Conservation (phyloP, 306 rosid genomes). For the Cyclanthera cordifolia region DNA sequence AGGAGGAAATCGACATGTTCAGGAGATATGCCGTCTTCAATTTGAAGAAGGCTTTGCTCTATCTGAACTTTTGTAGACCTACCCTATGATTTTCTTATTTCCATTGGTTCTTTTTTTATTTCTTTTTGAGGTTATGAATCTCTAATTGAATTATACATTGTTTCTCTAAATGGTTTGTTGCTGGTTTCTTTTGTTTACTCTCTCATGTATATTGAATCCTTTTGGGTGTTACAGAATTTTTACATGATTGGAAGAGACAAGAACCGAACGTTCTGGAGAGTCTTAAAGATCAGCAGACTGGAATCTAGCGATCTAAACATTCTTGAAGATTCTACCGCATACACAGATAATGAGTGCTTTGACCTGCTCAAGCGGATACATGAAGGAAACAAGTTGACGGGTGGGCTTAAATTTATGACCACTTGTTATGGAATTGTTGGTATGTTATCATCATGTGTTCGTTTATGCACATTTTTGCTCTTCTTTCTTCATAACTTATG, state of each 20-base stretch:
- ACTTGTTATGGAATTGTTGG: conserved; percentile 89
- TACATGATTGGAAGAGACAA: conserved; percentile 94
- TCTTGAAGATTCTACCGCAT: conserved; percentile 52
- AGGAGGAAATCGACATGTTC: neutral
- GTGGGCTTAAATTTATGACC: conserved; percentile 88
- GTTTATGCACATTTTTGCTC: conserved; percentile 6
- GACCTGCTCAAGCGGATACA: conserved; percentile 78
- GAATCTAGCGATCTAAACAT: conserved; percentile 61
- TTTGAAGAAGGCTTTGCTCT: neutral
- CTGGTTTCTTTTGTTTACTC: no score
- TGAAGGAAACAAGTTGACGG: conserved; percentile 79
- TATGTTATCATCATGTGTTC: conserved; percentile 23
- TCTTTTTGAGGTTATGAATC: no score
- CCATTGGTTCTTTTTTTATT: neutral
- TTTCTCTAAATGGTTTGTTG: no score
- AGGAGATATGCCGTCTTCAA: neutral
- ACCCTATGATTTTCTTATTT: neutral
- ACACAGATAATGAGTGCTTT: conserved; percentile 67
- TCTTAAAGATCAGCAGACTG: conserved; percentile 70
- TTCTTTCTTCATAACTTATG: conserved; percentile 18
- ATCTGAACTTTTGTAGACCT: neutral
- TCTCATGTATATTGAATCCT: no score
- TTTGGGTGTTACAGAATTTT: conserved; percentile 52
- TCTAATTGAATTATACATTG: no score
- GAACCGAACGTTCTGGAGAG: conserved; percentile 69